Conservation (phyloP, 371 early-diverging fungal genomes). For the Apophysomyces trapeziformis region DNA sequence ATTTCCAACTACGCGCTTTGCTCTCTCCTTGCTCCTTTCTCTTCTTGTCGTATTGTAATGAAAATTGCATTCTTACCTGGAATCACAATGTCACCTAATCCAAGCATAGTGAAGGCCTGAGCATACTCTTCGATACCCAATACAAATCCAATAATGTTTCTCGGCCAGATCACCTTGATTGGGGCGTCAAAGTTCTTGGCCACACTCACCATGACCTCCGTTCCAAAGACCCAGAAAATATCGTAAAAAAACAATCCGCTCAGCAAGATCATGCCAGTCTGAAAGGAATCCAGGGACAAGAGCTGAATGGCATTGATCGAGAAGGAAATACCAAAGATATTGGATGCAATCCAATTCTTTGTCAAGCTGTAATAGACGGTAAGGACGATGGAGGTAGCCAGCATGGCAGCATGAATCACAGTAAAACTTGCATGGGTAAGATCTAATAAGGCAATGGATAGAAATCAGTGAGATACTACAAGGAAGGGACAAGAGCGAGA, state of each 20-base stretch:
- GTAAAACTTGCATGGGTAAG: conserved; percentile 76
- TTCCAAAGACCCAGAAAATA: conserved; percentile 99
- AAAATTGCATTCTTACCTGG: conserved; percentile 65
- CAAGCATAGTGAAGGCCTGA: conserved; percentile 89
- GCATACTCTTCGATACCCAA: conserved; percentile 41
- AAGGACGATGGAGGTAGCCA: conserved; percentile 61
- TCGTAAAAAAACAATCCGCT: conserved; percentile 95
- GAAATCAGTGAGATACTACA: no score
- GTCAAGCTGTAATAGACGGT: conserved; percentile 80
- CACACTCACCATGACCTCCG: conserved; percentile 98
- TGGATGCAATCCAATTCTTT: conserved; percentile 94
- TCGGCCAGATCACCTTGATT: conserved; percentile 95
- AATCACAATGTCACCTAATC: conserved; percentile 97
- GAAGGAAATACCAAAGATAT: conserved; percentile 88
- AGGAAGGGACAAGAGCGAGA: neutral
- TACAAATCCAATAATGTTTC: conserved; percentile 60
- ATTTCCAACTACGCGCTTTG: no score
- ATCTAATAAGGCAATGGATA: conserved; percentile 32
- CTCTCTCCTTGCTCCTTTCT: neutral
- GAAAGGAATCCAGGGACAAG: conserved; percentile 91
- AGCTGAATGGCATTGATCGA: conserved; percentile 87
- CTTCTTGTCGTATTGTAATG: no score
- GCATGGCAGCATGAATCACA: conserved; percentile 66
- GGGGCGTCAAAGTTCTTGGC: conserved; percentile 97
- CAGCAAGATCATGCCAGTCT: conserved; percentile 93